Percentiles rank a stretch among this genome's conserved stretches.
Conservation (phyloP, 2,329 filamentous ascomycete genomes). For the Colletotrichum neosansevieriae region DNA sequence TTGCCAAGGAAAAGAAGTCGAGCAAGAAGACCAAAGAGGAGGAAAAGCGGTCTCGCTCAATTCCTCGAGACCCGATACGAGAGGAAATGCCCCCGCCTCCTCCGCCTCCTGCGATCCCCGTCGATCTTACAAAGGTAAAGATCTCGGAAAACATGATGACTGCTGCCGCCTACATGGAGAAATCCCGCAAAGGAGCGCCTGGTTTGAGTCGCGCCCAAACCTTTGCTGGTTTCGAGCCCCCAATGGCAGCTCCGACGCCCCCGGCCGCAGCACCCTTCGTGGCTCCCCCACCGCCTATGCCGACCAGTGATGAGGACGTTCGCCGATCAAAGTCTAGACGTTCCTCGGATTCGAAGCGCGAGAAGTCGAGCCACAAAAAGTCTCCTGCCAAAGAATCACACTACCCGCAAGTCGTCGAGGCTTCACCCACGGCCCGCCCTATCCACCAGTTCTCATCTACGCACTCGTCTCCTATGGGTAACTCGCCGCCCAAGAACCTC, state of each 20-base stretch:
- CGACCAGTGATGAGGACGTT: conserved; percentile 33
- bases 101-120: conserved; percentile 10
- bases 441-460: conserved; percentile 45
- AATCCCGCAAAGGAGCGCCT: conserved; percentile 26
- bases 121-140: conserved; percentile 23
- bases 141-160: conserved; percentile 15
- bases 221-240: conserved; percentile 24
- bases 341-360: conserved; percentile 40
- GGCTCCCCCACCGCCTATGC: conserved; percentile 28
- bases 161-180: conserved; percentile 40
- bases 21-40: conserved; percentile 53
- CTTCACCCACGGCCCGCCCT: conserved; percentile 49
- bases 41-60: conserved; percentile 36
- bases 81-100: conserved; percentile 16
- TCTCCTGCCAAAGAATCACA: conserved; percentile 31
- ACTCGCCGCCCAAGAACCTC: conserved; percentile 49
- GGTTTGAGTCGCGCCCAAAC: conserved; percentile 31
- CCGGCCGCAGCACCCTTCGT: conserved; percentile 23
- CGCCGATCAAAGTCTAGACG: conserved; percentile 41
- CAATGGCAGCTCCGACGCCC: conserved; percentile 34
- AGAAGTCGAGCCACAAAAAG: conserved; percentile 41
- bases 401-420: conserved; percentile 42
- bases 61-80: conserved; percentile 17
- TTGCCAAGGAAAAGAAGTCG: conserved; percentile 53
- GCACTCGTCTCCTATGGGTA: conserved; percentile 44